These are phyloP conservation scores for Barnettozyma siamensis DNA, from an alignment of 805 yeast species.

Conservation along the genomic window DNA sequence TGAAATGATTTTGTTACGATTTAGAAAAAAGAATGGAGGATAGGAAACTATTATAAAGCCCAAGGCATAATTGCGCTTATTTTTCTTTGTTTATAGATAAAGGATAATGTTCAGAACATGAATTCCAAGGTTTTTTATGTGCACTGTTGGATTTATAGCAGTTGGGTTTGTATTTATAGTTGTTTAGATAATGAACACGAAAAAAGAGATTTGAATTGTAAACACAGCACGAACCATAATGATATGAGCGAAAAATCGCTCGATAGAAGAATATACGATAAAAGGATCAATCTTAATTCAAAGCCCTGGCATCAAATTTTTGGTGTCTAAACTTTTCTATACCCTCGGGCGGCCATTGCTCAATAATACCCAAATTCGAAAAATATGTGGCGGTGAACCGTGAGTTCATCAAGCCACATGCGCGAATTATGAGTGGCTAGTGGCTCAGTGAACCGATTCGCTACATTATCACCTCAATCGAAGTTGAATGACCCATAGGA, in stretches of 20 bases:
- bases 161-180: slow-evolving; percentile 11
- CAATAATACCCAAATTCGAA: too few relatives aligned
- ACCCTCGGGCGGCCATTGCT: too few relatives aligned
- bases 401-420: background rate
- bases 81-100: slow-evolving; percentile 92
- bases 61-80: slow-evolving; percentile 40
- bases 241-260: too few relatives aligned
- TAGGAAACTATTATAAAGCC: slow-evolving; percentile 3
- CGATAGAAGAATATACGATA: too few relatives aligned
- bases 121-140: slow-evolving; percentile 34
- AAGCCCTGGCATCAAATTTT: too few relatives aligned
- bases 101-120: slow-evolving; percentile 89
- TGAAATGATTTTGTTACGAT: slow-evolving; percentile 95
- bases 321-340: too few relatives aligned
- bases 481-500: too few relatives aligned
- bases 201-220: background rate
- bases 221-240: background rate
- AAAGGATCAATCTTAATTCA: too few relatives aligned
- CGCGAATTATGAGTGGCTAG: background rate
- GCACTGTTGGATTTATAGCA: slow-evolving; percentile 71
- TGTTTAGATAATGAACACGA: slow-evolving; percentile 8
- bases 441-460: too few relatives aligned
- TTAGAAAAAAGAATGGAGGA: slow-evolving; percentile 57
- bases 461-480: too few relatives aligned
- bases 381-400: background rate